A percentile compares a stretch with the other conserved stretches of the same genome.
These are phyloP conservation scores for Rosa hybrid DNA, from an alignment of 331 rosid species.

Conservation along the genomic window DNA sequence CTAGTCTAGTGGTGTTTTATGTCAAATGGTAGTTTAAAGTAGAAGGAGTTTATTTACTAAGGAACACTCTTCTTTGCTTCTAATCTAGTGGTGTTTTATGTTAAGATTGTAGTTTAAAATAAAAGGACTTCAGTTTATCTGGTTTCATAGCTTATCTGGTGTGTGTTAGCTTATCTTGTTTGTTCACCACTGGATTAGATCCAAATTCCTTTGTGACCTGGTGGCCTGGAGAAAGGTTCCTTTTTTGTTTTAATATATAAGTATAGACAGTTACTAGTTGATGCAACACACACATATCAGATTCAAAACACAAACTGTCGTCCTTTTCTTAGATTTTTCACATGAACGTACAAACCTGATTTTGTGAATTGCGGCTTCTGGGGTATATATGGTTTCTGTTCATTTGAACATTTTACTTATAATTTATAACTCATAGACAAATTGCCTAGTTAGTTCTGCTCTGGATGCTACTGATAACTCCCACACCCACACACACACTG, in stretches of 20 bases:
- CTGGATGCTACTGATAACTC: background rate
- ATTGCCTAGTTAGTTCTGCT: background rate
- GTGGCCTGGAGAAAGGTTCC: background rate
- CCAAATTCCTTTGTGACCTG: background rate
- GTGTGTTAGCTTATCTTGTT: background rate
- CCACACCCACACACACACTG: background rate
- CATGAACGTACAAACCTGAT: no score
- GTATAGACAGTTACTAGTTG: background rate
- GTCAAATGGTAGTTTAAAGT: background rate
- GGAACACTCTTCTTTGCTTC: background rate
- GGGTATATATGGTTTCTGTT: background rate
- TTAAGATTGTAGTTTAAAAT: no score
- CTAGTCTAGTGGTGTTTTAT: background rate
- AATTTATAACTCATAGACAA: background rate
- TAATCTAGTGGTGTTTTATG: no score
- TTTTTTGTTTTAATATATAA: background rate
- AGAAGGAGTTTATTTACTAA: background rate
- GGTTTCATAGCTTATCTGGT: background rate
- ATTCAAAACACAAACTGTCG: background rate
- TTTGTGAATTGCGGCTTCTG: background rate
- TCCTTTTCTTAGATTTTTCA: background rate
- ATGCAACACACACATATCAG: background rate
- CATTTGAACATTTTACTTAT: no score
- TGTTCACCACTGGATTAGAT: conserved; percentile 1
- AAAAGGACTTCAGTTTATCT: background rate